These are phyloP conservation scores for Rhinocladiella mackenziei DNA, from an alignment of 2,329 filamentous ascomycete genomes.

Conservation along the genomic window DNA sequence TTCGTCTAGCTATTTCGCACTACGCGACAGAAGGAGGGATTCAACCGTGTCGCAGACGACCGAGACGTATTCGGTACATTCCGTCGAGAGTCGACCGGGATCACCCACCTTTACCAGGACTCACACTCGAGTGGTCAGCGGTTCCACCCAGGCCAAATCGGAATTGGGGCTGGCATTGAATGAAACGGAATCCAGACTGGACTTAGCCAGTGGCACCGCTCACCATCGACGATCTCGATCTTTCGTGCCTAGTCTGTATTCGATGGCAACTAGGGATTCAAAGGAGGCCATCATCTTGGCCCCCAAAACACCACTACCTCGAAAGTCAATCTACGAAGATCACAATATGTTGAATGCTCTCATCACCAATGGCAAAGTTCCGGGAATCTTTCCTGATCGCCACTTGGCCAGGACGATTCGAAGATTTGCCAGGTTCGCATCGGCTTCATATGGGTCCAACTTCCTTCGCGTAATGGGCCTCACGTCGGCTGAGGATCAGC, in stretches of 20 bases:
- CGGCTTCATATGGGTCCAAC: conserved; percentile 46
- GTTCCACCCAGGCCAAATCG: conserved; percentile 41
- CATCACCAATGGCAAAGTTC: conserved; percentile 42
- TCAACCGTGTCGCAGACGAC: conserved; percentile 40
- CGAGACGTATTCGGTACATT: conserved; percentile 41
- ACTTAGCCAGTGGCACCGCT: conserved; percentile 26
- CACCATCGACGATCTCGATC: conserved; percentile 38
- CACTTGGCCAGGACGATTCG: conserved; percentile 46
- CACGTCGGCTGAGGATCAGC: conserved; percentile 22
- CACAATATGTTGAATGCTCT: conserved; percentile 42
- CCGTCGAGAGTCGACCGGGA: conserved; percentile 35
- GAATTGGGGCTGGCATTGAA: conserved; percentile 39
- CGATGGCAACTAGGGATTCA: conserved; percentile 42
- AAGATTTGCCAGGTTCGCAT: conserved; percentile 46
- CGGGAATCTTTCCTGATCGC: conserved; percentile 44
- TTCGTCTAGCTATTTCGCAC: conserved; percentile 33
- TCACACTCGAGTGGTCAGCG: conserved; percentile 43
- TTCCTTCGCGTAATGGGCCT: conserved; percentile 48
- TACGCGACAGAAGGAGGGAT: conserved; percentile 40
- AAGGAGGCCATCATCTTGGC: conserved; percentile 43
- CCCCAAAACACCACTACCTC: conserved; percentile 36
- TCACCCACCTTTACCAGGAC: conserved; percentile 39
- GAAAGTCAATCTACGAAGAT: conserved; percentile 46
- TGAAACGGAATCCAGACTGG: conserved; percentile 31
- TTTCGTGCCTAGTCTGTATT: conserved; percentile 45